These are phyloP conservation scores for Penicillium vulpinum DNA, from an alignment of 2,329 filamentous ascomycete species.

Conservation along the genomic window DNA sequence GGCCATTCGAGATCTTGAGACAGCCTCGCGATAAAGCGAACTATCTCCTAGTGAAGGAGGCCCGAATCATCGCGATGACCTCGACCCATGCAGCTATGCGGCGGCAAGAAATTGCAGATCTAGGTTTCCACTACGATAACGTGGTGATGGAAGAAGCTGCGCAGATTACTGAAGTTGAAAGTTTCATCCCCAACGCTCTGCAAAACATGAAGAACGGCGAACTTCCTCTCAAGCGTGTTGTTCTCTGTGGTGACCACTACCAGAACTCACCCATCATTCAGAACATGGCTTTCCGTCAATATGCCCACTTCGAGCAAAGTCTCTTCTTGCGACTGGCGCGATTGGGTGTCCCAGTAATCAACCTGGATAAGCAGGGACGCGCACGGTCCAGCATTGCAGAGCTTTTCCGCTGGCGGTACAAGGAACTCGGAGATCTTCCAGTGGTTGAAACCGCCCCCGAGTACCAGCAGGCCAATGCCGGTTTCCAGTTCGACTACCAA, in stretches of 20 bases:
- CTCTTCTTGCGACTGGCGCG: conserved; percentile 89
- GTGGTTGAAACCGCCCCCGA: conserved; percentile 67
- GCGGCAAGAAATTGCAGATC: conserved; percentile 79
- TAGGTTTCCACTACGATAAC: conserved; percentile 98
- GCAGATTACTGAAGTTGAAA: conserved; percentile 96
- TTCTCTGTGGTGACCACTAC: conserved; percentile 91
- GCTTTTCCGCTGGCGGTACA: conserved; percentile 92
- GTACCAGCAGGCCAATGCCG: conserved; percentile 81
- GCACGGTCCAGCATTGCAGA: conserved; percentile 82
- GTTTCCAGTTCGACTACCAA: conserved; percentile 91
- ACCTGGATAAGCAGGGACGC: conserved; percentile 89
- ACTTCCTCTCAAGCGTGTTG: conserved; percentile 77
- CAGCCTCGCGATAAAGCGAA: conserved; percentile 91
- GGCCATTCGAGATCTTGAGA: conserved; percentile 91
- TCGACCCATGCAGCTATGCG: conserved; percentile 97
- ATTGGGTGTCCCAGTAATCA: conserved; percentile 86
- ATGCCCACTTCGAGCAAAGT: conserved; percentile 93
- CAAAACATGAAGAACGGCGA: conserved; percentile 75
- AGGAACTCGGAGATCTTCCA: conserved; percentile 74
- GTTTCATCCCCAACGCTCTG: conserved; percentile 91
- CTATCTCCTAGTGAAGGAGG: conserved; percentile 91
- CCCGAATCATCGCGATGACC: conserved; percentile 98
- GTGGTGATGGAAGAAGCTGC: conserved; percentile 98
- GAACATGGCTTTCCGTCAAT: conserved; percentile 89
- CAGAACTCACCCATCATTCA: conserved; percentile 97